phyloP scores from a whole-genome alignment of 352 stramenopile genomes.

The Phytophthora cactorum region DNA sequence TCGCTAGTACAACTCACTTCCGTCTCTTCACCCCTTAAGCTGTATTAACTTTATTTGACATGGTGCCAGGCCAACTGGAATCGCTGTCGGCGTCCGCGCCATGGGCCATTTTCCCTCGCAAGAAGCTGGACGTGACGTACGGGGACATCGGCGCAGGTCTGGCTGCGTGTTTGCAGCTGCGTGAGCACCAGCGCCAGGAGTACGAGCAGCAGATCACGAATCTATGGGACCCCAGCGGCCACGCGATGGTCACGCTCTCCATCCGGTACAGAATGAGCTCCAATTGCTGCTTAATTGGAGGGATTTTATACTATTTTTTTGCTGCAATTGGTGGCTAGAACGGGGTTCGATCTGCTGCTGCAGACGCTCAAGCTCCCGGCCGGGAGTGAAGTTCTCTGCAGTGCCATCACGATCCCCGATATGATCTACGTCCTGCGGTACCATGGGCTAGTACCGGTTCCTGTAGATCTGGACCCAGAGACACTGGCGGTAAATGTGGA shows the following conservation, averaged over 20 bases:
- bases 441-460: constrained; percentile 77
- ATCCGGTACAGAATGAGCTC: constrained; percentile 48
- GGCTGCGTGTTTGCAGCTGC: constrained; percentile 58
- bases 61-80: constrained; percentile 51
- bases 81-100: constrained; percentile 60
- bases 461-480: constrained; percentile 69
- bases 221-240: constrained; percentile 64
- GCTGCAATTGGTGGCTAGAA: constrained; percentile 42
- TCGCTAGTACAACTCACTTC: not conserved
- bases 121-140: constrained; percentile 86
- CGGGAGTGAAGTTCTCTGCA: constrained; percentile 79
- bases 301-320: not conserved
- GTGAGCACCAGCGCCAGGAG: constrained; percentile 61
- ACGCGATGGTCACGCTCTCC: constrained; percentile 74
- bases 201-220: constrained; percentile 55
- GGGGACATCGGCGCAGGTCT: constrained; percentile 66
- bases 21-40: not conserved
- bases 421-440: constrained; percentile 84
- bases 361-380: constrained; percentile 74
- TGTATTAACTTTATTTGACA: not conserved
- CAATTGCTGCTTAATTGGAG: not conserved
- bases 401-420: constrained; percentile 86
- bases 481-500: constrained; percentile 69
- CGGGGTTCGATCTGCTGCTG: constrained; percentile 82
- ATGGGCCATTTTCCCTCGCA: constrained; percentile 83